These are phyloP conservation scores for Aspergillus sp. DNA, from an alignment of 2,329 filamentous ascomycete species.

Conservation along the genomic window DNA sequence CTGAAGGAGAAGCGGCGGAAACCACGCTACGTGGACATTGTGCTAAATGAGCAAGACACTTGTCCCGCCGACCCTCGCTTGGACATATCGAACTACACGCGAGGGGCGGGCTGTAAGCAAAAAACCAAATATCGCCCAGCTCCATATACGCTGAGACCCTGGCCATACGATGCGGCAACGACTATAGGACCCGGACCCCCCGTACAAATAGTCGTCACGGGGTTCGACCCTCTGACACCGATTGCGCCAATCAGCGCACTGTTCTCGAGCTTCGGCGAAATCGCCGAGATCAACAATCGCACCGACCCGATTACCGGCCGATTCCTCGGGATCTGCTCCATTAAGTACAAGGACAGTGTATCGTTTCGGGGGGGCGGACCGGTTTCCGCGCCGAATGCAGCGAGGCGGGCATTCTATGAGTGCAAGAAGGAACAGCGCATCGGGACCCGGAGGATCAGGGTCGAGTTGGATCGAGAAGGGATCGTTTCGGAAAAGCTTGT, in stretches of 20 bases:
- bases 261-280: conserved; percentile 57
- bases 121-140: conserved; percentile 68
- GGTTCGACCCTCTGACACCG: conserved; percentile 87
- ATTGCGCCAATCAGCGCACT: conserved; percentile 50
- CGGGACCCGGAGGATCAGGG: conserved; percentile 71
- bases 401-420: conserved; percentile 70
- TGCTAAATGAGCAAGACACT: conserved; percentile 55
- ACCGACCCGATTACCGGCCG: conserved; percentile 93
- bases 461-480: conserved; percentile 87
- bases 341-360: conserved; percentile 76
- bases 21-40: conserved; percentile 52
- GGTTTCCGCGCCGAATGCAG: conserved; percentile 72
- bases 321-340: conserved; percentile 88
- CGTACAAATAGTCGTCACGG: conserved; percentile 86
- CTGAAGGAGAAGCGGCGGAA: conserved; percentile 56
- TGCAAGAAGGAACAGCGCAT: conserved; percentile 76
- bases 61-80: conserved; percentile 80
- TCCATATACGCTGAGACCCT: conserved; percentile 77
- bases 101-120: conserved; percentile 63
- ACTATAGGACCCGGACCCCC: conserved; percentile 87
- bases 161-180: conserved; percentile 75
- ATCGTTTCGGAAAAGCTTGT: conserved; percentile 76
- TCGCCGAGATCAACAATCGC: conserved; percentile 87
- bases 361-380: conserved; percentile 51
- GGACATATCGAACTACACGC: conserved; percentile 60